Conservation (phyloP, 1,284 basidiomycete species). For the Fomes fomentarius region DNA sequence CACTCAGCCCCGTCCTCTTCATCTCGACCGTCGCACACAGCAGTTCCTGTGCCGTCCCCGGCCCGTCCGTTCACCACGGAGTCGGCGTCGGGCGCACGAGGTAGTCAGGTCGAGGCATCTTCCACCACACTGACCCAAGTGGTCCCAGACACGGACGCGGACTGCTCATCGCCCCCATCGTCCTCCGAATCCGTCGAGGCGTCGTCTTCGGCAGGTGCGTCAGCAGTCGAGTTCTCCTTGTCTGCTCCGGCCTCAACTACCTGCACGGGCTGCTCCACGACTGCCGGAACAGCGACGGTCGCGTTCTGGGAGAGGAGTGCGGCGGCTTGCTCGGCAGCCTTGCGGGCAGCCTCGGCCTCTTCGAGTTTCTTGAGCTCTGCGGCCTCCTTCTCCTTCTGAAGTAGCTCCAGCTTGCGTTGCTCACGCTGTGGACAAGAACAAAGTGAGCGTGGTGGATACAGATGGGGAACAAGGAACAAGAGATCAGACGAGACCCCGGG, state of each 20-base stretch:
- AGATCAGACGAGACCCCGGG: not conserved
- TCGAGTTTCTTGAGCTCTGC: slow-evolving; percentile 37
- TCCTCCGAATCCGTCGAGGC: slow-evolving; percentile 32
- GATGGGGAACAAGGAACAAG: slow-evolving; percentile 7
- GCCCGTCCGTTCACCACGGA: slow-evolving; percentile 6
- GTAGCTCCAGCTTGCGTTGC: slow-evolving; percentile 56
- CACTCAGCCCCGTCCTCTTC: not conserved
- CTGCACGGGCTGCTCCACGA: slow-evolving; percentile 7
- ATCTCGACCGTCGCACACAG: not conserved
- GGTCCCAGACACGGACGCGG: slow-evolving; percentile 18
- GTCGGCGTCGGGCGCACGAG: slow-evolving; percentile 7
- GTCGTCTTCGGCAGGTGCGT: slow-evolving; percentile 26
- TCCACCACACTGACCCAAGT: slow-evolving; percentile 33
- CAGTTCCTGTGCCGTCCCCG: slow-evolving; percentile 1
- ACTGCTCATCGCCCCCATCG: slow-evolving; percentile 33
- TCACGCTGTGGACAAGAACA: slow-evolving; percentile 47
- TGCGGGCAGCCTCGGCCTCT: slow-evolving; percentile 37
- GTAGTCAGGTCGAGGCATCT: slow-evolving; percentile 25
- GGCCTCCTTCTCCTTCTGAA: slow-evolving; percentile 45
- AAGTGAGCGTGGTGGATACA: slow-evolving; percentile 7
- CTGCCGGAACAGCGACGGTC: not conserved
- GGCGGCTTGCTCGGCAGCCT: slow-evolving; percentile 41
- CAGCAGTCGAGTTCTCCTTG: slow-evolving; percentile 31
- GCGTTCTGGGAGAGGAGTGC: not conserved
- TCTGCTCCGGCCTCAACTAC: slow-evolving; percentile 17